Base-by-base conservation (phyloP, 2,329 filamentous ascomycete genomes). In the Ophiostoma angusticollis region DNA sequence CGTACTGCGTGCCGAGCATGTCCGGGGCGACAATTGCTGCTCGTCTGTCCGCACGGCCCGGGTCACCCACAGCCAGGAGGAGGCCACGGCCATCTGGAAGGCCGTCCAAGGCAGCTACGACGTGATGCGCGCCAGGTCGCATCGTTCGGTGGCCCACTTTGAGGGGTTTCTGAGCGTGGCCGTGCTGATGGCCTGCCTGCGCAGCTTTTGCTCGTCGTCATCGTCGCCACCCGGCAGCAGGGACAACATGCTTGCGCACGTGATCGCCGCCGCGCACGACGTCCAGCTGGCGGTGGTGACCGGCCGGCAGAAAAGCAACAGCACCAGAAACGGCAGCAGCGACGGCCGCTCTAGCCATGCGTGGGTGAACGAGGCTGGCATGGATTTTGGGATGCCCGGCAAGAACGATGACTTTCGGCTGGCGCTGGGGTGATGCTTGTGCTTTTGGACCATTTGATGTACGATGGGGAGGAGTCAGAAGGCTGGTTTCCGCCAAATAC, bases 211-310 rank as follows among this genome's bases (percentile, higher is more conserved):
- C 12, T 25, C 35, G 11, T n/a, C n/a, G n/a, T n/a, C n/a, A n/a
- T n/a, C n/a, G n/a, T n/a, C n/a, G n/a, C n/a, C n/a, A n/a, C n/a
- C n/a, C n/a, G n/a, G n/a, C n/a, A n/a, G n/a, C n/a, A n/a, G n/a
- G n/a, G 39, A 28, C 3, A 39, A 40, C 17, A 39, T 50, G 42
- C 39, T 48, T 11, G 17, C 44, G 3, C 28, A 40, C 9, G 31
- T 52, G 14, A 27, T 45, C 19, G 42, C 48, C 6, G 46, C 46
- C 1, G 44, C 50, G 6, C 42, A 47, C 19, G 45, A 49, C 19
- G 40, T 52, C 21, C 50, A 53, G 46, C 43, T 49, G 35, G 47
- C 48, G 4, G 35, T 50, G 22, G 39, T 49, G 14, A 34, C 46
- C 3, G 47, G 49, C 8, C 49, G 45, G 36, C 45, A 46, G 34